phyloP scores from a whole-genome alignment of 345 rosid species.

The Raphanus sativus region DNA sequence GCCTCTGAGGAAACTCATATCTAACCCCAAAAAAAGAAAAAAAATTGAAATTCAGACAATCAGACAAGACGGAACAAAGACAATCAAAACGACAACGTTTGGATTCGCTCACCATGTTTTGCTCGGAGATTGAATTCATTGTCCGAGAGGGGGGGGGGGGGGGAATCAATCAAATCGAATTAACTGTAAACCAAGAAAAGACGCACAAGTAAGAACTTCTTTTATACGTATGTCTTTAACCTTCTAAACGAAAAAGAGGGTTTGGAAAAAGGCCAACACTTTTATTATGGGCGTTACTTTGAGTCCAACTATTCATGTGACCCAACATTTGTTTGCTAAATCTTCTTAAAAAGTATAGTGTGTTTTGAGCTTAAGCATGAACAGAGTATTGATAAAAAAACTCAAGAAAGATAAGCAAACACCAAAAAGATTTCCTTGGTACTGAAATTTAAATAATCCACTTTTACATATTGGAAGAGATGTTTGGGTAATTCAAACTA shows the following conservation, averaged over 20 bases:
- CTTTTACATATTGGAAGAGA: conserved; percentile 14
- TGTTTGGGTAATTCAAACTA: background rate
- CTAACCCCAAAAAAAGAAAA: background rate
- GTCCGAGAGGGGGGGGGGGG: conserved; percentile 18
- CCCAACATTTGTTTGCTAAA: background rate
- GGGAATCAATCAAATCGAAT: background rate
- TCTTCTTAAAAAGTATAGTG: no score
- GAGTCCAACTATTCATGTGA: background rate
- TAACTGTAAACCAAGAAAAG: background rate
- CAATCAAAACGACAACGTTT: background rate
- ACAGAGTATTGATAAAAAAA: background rate
- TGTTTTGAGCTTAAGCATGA: background rate
- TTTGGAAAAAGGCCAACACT: background rate
- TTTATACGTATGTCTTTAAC: background rate
- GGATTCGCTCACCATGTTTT: conserved; percentile 25
- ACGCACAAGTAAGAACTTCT: background rate
- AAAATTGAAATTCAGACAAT: conserved; percentile 45
- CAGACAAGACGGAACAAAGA: conserved; percentile 28
- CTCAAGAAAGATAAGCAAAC: background rate
- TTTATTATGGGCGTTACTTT: background rate
- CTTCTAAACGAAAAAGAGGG: background rate
- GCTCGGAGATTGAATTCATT: conserved; percentile 9
- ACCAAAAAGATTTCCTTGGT: background rate
- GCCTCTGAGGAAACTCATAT: conserved; percentile 65
- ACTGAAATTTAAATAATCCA: background rate